These are phyloP conservation scores for Neopestalotiopsis rosae DNA, from an alignment of 2,329 filamentous ascomycete genomes.

Conservation along the genomic window DNA sequence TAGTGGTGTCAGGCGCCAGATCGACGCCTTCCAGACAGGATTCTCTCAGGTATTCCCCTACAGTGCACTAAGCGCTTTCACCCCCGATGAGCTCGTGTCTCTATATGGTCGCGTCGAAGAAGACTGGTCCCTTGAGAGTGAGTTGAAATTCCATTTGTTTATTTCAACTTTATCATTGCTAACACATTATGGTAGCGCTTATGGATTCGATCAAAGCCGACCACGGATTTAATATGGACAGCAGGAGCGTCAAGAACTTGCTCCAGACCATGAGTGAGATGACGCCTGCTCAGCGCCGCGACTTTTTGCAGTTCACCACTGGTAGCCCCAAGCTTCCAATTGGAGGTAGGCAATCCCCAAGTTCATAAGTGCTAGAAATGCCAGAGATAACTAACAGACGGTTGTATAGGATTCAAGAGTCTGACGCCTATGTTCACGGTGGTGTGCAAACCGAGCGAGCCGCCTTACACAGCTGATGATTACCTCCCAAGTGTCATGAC, in stretches of 20 bases:
- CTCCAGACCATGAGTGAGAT: conserved; percentile 95
- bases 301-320: conserved; percentile 97
- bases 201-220: conserved; percentile 99
- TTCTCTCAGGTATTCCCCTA: conserved; percentile 98
- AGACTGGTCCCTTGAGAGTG: conserved; percentile 97
- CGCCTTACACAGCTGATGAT: conserved; percentile 91
- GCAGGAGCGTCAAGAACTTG: conserved; percentile 90
- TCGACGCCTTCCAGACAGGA: conserved; percentile 87
- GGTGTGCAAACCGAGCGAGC: conserved; percentile 97
- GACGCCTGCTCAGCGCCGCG: conserved; percentile 74
- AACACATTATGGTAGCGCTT: conserved; percentile 63
- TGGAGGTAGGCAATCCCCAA: conserved; percentile 73
- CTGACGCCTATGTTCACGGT: conserved; percentile 99
- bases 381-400: background rate
- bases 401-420: conserved; percentile 81
- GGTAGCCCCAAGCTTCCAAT: conserved; percentile 98
- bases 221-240: conserved; percentile 98
- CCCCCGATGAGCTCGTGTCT: conserved; percentile 91
- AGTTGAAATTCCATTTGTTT: conserved; percentile 42
- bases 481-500: conserved; percentile 99
- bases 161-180: conserved; percentile 20
- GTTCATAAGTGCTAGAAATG: background rate
- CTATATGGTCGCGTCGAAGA: conserved; percentile 92
- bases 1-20: conserved; percentile 84
- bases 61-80: conserved; percentile 89